Evolutionary conservation across 2,329 filamentous ascomycete species (phyloP), one percentile per base, ranked within the genome.

Genomic region (Rosellinia necatrix): DNA sequence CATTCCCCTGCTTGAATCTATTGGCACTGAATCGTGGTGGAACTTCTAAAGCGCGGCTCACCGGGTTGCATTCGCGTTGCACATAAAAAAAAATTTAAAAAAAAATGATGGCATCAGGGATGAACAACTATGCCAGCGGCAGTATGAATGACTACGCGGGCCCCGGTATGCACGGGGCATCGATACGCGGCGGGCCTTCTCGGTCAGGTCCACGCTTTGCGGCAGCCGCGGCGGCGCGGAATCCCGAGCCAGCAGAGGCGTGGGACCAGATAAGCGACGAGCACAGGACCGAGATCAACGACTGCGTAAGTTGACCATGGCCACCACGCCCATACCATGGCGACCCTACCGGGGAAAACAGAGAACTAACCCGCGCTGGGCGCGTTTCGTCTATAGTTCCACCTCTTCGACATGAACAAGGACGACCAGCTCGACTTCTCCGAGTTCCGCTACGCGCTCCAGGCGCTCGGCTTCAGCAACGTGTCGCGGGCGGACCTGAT

Each of bases 401-500:
- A 88, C 60, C 86, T 97, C 63, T 97, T 99, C 81, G 94, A 97
- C 73, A 89, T 96, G 69, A 93, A 97, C 80, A 93, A 96, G 73
- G 92, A 97, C 77, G 84, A 87, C 42, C 87, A 90, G 74, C 91
- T 99, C 70, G 93, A 97, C 78, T 97, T 96, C 79, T 94, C 97
- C 77, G 94, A 99, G 76, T 90, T 97, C 72, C 93, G 94, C 75
- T 94, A 97, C 76, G 92, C 93, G 58, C 87, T 97, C 68, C 94
- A 96, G 72, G 94, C 94, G 3, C 86, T 99, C 1, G 94, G 94
- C 62, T 97, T 97, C 78, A 66, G 63, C 22, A 91, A 96, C 68
- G 81, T 96, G 46, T 83, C 91, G 56, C 96, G 96, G 73, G 80
- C 86, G 60, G 91, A 96, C 66, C 91, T 96, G 58, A 87, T 93